Base-by-base conservation (phyloP, 2,329 filamentous ascomycete genomes). In the Ascochyta lentis region DNA sequence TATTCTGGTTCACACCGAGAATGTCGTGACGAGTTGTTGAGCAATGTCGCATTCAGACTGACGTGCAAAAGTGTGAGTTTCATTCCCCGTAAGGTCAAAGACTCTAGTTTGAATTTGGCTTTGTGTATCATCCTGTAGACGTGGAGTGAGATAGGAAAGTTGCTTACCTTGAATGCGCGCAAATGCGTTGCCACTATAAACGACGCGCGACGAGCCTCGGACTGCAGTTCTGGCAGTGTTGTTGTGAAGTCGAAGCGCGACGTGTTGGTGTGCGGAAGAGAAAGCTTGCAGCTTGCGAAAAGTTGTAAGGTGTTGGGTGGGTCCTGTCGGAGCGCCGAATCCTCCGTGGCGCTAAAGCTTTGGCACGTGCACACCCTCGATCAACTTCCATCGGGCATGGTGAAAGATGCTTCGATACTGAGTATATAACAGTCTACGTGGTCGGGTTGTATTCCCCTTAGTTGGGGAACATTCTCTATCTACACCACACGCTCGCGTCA, bases 31-130 rank as follows among this genome's bases (percentile, higher is more conserved):
- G 34, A 54, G 31, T 12, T 31, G 29, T 38, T 37, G 27, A 34
- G 46, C 27, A 43, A 54, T 59, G 61, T 65, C 62, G 56, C 56
- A 54, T 65, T 77, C 75, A 77, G 75, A 77, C 75, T 77, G 75
- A 77, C 75, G 75, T 77, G 75, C 74, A 75, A 56, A 56, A 76
- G 72, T 71, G 60, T 57, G 57, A 72, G 72, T 77, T 77, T 77
- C 75, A 77, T 76, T 72, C 74, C 74, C 64, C 68, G 58, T 40
- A 64, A 69, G 75, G 74, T 77, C 75, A 77, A 77, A 77, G 75
- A 77, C 75, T 77, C 75, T 77, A 77, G 74, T 77, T 77, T 77
- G 74, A 70, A 72, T 67, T 69, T 69, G 70, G 73, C 73, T 75
- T 72, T 73, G 66, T 71, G 65, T 73, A 67, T 77, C 75, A 77